phyloP scores from a whole-genome alignment of 2,329 filamentous ascomycete genomes.

The Aplosporella prunicola region DNA sequence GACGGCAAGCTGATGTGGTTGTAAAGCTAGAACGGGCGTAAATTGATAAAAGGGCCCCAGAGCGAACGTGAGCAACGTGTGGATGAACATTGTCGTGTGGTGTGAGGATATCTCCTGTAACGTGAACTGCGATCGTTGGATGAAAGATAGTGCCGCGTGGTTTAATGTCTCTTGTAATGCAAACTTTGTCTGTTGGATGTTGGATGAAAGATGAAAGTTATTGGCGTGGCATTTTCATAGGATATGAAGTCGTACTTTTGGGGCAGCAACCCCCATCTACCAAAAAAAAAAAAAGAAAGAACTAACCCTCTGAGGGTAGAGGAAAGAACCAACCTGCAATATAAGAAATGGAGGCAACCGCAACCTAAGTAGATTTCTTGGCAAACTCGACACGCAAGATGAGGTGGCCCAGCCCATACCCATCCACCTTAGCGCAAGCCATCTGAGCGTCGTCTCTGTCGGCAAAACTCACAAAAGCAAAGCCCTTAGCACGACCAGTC shows the following conservation, averaged over 20 bases:
- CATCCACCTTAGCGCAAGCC: conserved; percentile 97
- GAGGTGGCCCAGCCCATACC: conserved; percentile 79
- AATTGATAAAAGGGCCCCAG: too few relatives aligned
- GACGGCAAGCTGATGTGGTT: too few relatives aligned
- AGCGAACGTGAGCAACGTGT: too few relatives aligned
- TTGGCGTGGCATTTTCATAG: conserved; percentile 9
- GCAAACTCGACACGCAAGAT: conserved; percentile 83
- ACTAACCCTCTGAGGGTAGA: conserved; percentile 3
- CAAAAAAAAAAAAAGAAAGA: conserved; percentile 2
- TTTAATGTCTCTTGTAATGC: too few relatives aligned
- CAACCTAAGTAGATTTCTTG: conserved; percentile 45
- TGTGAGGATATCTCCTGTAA: too few relatives aligned
- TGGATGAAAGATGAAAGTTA: too few relatives aligned
- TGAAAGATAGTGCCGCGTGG: too few relatives aligned
- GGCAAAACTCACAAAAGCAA: conserved; percentile 96
- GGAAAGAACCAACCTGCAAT: too few relatives aligned
- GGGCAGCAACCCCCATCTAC: conserved; percentile 7
- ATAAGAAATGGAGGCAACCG: conserved; percentile 8
- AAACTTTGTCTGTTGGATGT: too few relatives aligned
- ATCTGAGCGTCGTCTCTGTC: conserved; percentile 82
- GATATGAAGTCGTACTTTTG: conserved; percentile 9
- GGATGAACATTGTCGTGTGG: too few relatives aligned
- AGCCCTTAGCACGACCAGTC: conserved; percentile 92
- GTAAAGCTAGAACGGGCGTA: too few relatives aligned
- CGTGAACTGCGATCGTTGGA: too few relatives aligned